These are phyloP conservation scores for Syncephalis plumigaleata DNA, from an alignment of 371 early-diverging fungal species.

Conservation along the genomic window DNA sequence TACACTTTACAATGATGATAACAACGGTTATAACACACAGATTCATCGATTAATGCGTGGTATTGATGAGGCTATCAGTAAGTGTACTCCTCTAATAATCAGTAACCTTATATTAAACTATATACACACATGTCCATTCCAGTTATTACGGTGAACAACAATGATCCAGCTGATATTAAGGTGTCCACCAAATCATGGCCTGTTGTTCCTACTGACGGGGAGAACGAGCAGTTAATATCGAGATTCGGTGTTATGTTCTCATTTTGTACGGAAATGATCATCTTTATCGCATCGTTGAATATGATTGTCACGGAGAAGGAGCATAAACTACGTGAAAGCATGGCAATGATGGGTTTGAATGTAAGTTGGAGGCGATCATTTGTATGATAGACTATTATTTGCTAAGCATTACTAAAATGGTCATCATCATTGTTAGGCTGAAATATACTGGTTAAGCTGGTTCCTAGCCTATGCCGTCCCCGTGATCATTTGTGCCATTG, in stretches of 20 bases:
- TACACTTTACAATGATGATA: constrained; percentile 23
- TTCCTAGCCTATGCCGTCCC: constrained; percentile 30
- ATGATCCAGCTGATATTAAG: constrained; percentile 17
- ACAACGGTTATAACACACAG: constrained; percentile 36
- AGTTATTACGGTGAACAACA: constrained; percentile 9
- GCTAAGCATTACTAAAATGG: background rate
- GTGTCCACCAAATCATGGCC: constrained; percentile 49
- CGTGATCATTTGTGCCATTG: constrained; percentile 30
- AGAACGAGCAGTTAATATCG: constrained; percentile 31
- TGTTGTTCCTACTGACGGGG: constrained; percentile 19
- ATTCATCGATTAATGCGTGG: constrained; percentile 33
- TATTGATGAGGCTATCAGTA: constrained; percentile 40
- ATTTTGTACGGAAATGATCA: constrained; percentile 38
- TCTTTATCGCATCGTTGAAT: constrained; percentile 31
- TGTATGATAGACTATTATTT: no score
- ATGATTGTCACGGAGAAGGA: constrained; percentile 54
- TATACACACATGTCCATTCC: background rate
- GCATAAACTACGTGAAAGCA: constrained; percentile 33
- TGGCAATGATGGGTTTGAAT: constrained; percentile 59
- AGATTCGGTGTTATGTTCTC: constrained; percentile 42
- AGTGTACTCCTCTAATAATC: no score
- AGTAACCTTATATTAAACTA: background rate
- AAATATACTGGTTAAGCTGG: constrained; percentile 41
- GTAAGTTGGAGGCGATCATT: background rate
- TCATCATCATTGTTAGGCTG: no score